Conservation (phyloP, 2,329 filamentous ascomycete genomes). For the Pestalotiopsis sp. region DNA sequence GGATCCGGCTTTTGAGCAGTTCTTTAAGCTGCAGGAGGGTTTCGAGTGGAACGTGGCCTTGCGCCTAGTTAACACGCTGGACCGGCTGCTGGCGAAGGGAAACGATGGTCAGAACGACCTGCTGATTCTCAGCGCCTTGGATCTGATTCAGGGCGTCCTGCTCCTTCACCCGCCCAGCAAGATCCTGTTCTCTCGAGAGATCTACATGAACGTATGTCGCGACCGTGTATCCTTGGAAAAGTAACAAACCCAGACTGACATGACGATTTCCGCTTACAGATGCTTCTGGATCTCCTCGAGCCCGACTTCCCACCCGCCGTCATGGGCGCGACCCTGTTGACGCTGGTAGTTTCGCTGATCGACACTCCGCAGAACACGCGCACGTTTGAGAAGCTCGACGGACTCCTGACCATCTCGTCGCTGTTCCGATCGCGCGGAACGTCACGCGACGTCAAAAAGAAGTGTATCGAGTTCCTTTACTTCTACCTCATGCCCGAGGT, state of each 20-base stretch:
- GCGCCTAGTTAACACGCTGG: constrained; percentile 81
- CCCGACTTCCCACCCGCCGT: constrained; percentile 89
- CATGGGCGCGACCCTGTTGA: constrained; percentile 85
- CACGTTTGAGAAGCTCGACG: constrained; percentile 88
- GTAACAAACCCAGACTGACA: neutral
- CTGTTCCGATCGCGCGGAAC: constrained; percentile 90
- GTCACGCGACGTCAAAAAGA: constrained; percentile 85
- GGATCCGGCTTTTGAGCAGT: constrained; percentile 90
- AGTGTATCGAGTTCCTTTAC: constrained; percentile 96
- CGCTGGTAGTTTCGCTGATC: constrained; percentile 85
- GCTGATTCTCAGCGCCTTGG: constrained; percentile 83
- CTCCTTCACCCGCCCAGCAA: constrained; percentile 90
- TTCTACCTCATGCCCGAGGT: constrained; percentile 98
- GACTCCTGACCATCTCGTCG: constrained; percentile 85
- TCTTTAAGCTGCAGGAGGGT: constrained; percentile 94
- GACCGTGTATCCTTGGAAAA: neutral
- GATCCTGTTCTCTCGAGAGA: constrained; percentile 80
- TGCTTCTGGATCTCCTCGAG: constrained; percentile 92
- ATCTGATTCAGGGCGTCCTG: constrained; percentile 84
- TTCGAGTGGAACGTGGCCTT: constrained; percentile 98
- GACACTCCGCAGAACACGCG: constrained; percentile 86
- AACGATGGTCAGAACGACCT: constrained; percentile 83
- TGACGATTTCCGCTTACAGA: constrained; percentile 39
- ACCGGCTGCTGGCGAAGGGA: constrained; percentile 80
- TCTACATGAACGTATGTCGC: constrained; percentile 82